Conservation (phyloP, 352 stramenopile genomes). For the Globisporangium rhizosaccharum region DNA sequence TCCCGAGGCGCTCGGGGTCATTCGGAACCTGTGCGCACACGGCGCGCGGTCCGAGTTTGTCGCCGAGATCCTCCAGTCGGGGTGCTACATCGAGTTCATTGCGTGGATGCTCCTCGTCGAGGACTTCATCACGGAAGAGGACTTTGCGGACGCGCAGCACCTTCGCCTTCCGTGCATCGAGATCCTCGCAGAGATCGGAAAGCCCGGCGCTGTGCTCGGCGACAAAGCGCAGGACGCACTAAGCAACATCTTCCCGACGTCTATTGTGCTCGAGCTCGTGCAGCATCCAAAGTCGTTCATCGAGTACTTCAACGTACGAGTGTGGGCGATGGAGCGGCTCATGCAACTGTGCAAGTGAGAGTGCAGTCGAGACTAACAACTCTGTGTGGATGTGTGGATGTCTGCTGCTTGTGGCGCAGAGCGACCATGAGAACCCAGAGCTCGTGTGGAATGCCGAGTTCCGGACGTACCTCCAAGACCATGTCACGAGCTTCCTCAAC, state of each 20-base stretch:
- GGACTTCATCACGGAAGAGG: conserved; percentile 55
- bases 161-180: conserved; percentile 57
- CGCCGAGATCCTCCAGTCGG: conserved; percentile 62
- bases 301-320: conserved; percentile 50
- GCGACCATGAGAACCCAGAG: conserved; percentile 90
- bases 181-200: conserved; percentile 59
- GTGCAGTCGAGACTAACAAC: background rate
- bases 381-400: background rate
- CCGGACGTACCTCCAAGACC: conserved; percentile 73
- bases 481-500: conserved; percentile 71
- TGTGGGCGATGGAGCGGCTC: background rate
- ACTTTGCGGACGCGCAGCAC: conserved; percentile 44
- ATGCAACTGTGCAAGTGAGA: background rate
- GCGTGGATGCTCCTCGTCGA: conserved; percentile 63
- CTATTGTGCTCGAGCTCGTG: conserved; percentile 55
- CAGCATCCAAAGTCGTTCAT: conserved; percentile 42
- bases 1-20: conserved; percentile 45
- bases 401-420: conserved; percentile 39
- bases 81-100: conserved; percentile 77
- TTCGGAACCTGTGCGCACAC: conserved; percentile 60
- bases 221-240: conserved; percentile 47
- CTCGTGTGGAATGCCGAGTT: conserved; percentile 92
- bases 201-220: conserved; percentile 32
- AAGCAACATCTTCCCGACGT: conserved; percentile 65
- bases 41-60: conserved; percentile 39